These are phyloP conservation scores for Pilobolus umbonatus DNA, from an alignment of 192 early-diverging fungal species.

Conservation along the genomic window DNA sequence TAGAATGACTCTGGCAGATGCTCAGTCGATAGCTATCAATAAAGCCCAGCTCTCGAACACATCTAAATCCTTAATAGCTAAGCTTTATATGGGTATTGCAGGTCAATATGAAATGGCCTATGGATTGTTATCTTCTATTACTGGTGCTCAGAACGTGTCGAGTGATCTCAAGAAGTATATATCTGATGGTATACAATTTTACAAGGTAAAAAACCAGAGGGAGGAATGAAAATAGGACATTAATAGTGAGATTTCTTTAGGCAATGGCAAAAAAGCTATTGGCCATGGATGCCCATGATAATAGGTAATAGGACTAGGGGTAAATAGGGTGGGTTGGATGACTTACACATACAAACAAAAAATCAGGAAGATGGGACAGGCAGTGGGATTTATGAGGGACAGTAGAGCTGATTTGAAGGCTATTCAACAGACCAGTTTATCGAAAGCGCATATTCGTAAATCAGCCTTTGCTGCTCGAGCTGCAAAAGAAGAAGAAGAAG, in stretches of 20 bases:
- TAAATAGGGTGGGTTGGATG: neutral
- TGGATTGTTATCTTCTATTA: constrained; percentile 49
- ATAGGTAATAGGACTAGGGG: constrained; percentile 38
- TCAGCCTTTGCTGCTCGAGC: constrained; percentile 39
- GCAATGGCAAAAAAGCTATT: constrained; percentile 50
- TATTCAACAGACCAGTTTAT: constrained; percentile 41
- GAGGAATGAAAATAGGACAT: neutral
- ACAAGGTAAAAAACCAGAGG: constrained; percentile 29
- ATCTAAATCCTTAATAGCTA: constrained; percentile 49
- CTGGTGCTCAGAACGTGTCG: constrained; percentile 46
- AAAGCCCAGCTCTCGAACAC: constrained; percentile 42
- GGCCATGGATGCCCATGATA: constrained; percentile 52
- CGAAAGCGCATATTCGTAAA: constrained; percentile 30
- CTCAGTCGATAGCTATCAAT: constrained; percentile 49
- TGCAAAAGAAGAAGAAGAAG: constrained; percentile 41
- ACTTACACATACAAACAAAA: neutral
- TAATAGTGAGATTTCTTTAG: constrained; percentile 23
- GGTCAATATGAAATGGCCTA: constrained; percentile 54
- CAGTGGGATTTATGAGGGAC: constrained; percentile 48
- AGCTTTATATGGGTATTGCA: constrained; percentile 51
- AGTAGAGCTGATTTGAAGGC: constrained; percentile 40
- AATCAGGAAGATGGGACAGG: constrained; percentile 48
- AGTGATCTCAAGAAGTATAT: constrained; percentile 50
- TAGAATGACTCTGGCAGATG: constrained; percentile 53
- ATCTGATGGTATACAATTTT: constrained; percentile 40